Evolutionary conservation across 345 rosid genomes (phyloP), one percentile per base, ranked within the genome.

Genomic region (Syzygium oleosum): DNA sequence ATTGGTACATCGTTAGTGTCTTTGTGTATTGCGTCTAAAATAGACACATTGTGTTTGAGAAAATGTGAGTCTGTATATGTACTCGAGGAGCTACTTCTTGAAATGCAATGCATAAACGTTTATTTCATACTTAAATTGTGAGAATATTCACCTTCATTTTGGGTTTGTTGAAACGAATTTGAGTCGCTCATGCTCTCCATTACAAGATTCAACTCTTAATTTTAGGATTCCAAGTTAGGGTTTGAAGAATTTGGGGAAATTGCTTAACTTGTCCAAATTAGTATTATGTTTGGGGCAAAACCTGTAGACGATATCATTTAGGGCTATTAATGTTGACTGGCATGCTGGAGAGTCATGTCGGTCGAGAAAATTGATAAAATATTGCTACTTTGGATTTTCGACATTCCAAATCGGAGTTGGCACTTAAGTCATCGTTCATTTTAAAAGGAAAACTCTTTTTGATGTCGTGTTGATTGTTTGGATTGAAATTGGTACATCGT

Each of bases 291-390:
- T 25, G 27, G 7, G 3, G 27, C 16, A 25, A 58, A 58, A 4
- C 65, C 27, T 58, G 65, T 6, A 11, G 31, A 59, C 7, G 0
- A 2, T 15, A 0, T 25, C 15, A 0, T 1, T 58, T 25, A 58
- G 31, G 65, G 1, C 31, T 58, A 25, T 1, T 13, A 58, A 58
- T 25, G 65, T 29, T 58, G 1, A 58, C 1, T n/a, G 15, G 11
- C 65, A 58, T 0, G 0, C 10, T 12, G 1, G 6, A n/a, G 27
- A 2, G 10, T 29, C 31, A 58, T 6, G 0, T 58, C 4, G n/a
- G 63, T 58, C 7, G 25, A 25, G 3, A 6, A 58, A 58, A 58
- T 58, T 58, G 29, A 58, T 11, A 58, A 58, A 58, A 58, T 58
- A 58, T 58, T 58, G 6, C 11, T 7, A 25, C 0, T 0, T 58